These are phyloP conservation scores for Aspergillus novoparasiticus DNA, from an alignment of 2,329 filamentous ascomycete species.

Conservation along the genomic window DNA sequence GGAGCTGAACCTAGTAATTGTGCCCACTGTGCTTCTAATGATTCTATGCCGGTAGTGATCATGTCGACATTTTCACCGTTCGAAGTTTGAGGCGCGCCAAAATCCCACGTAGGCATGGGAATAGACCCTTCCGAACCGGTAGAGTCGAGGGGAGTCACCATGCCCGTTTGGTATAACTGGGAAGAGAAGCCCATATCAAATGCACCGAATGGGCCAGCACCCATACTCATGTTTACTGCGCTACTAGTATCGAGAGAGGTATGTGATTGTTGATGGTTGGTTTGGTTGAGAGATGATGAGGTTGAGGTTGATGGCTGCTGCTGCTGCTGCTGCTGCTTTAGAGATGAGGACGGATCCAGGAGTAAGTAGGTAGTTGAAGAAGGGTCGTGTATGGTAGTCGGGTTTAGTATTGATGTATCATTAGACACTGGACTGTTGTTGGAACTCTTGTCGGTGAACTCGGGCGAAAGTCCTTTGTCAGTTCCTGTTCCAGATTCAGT, in stretches of 20 bases:
- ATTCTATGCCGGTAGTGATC: conserved; percentile 25
- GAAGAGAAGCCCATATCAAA: conserved; percentile 19
- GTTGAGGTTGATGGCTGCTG: not conserved
- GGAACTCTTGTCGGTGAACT: conserved; percentile 26
- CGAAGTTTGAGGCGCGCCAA: conserved; percentile 17
- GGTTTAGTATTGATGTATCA: conserved; percentile 12
- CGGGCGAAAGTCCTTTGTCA: conserved; percentile 38
- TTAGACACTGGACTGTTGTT: conserved; percentile 8
- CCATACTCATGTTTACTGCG: not conserved
- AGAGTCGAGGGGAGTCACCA: conserved; percentile 19
- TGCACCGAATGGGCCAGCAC: not conserved
- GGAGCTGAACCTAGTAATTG: conserved; percentile 27
- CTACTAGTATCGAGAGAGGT: not conserved
- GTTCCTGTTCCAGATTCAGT: conserved; percentile 5
- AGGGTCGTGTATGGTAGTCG: not conserved
- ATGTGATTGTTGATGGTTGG: not conserved
- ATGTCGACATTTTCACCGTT: conserved; percentile 22
- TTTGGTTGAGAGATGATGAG: not conserved
- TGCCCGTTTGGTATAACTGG: conserved; percentile 20
- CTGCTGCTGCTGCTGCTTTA: conserved; percentile 9
- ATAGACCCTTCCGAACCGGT: conserved; percentile 28
- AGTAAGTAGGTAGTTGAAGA: not conserved
- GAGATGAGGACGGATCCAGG: conserved; percentile 16
- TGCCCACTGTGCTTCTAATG: conserved; percentile 40
- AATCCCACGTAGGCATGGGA: conserved; percentile 35